Evolutionary conservation across 2,329 filamentous ascomycete species (phyloP), one percentile per base, ranked within the genome.

Genomic region (Phaeosphaeriaceae sp.): DNA sequence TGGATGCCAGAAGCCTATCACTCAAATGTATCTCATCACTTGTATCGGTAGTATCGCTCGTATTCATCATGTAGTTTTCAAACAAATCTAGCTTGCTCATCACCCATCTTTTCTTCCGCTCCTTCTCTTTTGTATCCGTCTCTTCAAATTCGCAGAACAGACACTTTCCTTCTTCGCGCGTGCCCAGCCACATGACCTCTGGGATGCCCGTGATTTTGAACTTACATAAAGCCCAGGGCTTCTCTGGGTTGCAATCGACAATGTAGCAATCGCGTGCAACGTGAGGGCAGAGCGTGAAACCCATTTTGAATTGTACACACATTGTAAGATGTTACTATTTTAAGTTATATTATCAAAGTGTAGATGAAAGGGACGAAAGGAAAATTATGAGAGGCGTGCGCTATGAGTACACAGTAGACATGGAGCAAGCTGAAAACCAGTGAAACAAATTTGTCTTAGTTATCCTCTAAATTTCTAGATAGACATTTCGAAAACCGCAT

Each of bases 251-350:
- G 31, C 31, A 36, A 11, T 11, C 7, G 9, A 13, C 3, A 11
- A 36, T 15, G 31, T 36, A 13, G 31, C 31, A 36, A 11, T 36
- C 31, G 31, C 13, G 13, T 3, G 33, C 31, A 13, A 50, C 27
- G 15, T 50, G 27, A 11, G 31, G 48, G 20, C 48, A 50, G 15
- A 40, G 27, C 10, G n/a, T 24, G 31, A 22, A 50, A 31, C 48
- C n/a, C 48, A 24, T 50, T 15, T 50, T 41, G 33, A 41, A 17
- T 50, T 50, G 48, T 17, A 40, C 15, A 20, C 48, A 41, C 48
- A 50, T 50, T n/a, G n/a, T 50, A 1, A 15, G 7, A 17, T 20
- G 31, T 21, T 11, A 7, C 25, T 49, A 13, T 17, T 17, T 49
- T 19, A 25, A 24, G 20, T 50, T 31, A 4, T 40, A 19, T 36